Conservation (phyloP, 768 basidiomycete species). For the Mycena crocata region DNA sequence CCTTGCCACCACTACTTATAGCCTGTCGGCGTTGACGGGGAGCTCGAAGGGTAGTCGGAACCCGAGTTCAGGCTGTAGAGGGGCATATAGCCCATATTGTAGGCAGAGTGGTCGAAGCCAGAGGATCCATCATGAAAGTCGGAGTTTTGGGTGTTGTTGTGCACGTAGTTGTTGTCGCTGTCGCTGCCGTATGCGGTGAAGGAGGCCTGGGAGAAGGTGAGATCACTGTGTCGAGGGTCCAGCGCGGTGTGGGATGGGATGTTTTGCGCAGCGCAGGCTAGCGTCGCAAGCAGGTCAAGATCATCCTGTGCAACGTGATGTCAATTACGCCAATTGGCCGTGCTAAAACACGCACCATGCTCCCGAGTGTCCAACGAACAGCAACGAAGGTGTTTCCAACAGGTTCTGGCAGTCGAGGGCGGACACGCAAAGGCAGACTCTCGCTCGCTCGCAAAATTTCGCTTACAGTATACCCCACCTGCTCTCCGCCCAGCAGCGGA, state of each 20-base stretch:
- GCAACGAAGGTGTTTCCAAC: not conserved
- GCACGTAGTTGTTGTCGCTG: not conserved
- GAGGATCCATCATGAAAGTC: not conserved
- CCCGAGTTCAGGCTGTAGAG: constrained; percentile 8
- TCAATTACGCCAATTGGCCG: not conserved
- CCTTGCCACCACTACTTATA: too few relatives aligned
- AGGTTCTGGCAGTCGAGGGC: constrained; percentile 5
- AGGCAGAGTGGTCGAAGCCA: not conserved
- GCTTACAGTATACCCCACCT: too few relatives aligned
- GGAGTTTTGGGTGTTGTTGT: constrained; percentile 5
- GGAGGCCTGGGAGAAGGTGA: constrained; percentile 7
- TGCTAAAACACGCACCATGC: constrained; percentile 12
- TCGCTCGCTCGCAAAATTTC: constrained; percentile 6
- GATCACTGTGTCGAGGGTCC: not conserved
- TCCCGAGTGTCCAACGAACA: constrained; percentile 4
- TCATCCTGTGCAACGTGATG: constrained; percentile 6
- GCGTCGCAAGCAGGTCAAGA: constrained; percentile 11
- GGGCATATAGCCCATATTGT: constrained; percentile 4
- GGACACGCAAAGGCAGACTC: constrained; percentile 1
- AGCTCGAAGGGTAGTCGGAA: not conserved
- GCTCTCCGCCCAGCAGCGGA: not conserved
- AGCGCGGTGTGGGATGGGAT: not conserved
- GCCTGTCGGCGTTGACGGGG: constrained; percentile 1
- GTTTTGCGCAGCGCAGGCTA: constrained; percentile 7
- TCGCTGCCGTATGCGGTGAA: not conserved